Percentiles rank a stretch among this genome's conserved stretches.
These are phyloP conservation scores for Nannochloropsis gaditana DNA, from an alignment of 108 stramenopile species.

Conservation along the genomic window DNA sequence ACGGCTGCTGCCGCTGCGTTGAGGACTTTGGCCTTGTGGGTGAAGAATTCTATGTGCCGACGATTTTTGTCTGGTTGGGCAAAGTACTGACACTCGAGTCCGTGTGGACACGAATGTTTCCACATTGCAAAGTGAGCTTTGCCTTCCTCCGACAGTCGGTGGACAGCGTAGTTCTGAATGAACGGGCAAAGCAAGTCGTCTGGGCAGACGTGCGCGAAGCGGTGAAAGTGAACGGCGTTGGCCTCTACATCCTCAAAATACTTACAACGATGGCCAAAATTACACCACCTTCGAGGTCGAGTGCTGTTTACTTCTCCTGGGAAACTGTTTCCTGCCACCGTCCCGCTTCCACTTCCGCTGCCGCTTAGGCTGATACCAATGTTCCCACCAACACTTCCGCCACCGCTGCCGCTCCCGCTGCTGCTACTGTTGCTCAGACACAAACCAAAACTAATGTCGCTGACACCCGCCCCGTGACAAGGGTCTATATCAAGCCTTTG, in stretches of 20 bases:
- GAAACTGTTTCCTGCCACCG: too few species aligned
- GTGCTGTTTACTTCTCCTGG: too few species aligned
- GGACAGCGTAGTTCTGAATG: neutral
- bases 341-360: neutral
- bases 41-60: slow-evolving; percentile 17
- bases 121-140: neutral
- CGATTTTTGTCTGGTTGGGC: neutral
- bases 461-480: neutral
- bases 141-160: neutral
- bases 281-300: neutral
- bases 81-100: neutral
- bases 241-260: neutral
- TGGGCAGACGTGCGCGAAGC: neutral
- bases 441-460: neutral
- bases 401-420: slow-evolving; percentile 3
- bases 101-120: slow-evolving; percentile 12
- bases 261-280: slow-evolving; percentile 10
- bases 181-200: neutral
- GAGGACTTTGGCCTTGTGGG: neutral
- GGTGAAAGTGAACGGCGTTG: neutral
- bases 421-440: neutral
- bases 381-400: neutral
- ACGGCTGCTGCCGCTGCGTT: slow-evolving; percentile 8
- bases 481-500: neutral
- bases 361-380: neutral